phyloP scores from a whole-genome alignment of 371 early-diverging fungal genomes.

The Mortierella sp. region DNA sequence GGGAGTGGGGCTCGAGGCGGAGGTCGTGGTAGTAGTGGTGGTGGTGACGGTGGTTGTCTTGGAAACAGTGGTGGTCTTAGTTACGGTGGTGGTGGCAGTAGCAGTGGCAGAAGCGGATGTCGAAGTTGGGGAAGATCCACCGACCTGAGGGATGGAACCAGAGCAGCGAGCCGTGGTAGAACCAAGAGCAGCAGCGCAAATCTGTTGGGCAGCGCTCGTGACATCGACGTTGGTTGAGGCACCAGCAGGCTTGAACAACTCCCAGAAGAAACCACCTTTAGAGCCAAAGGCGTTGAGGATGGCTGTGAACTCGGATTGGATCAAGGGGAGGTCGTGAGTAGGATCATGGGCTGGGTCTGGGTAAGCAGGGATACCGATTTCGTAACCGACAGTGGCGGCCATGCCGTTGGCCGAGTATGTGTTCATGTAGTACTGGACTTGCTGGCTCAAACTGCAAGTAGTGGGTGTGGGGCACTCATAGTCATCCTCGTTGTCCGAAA shows the following conservation, averaged over 20 bases:
- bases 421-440: slow-evolving; percentile 56
- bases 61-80: slow-evolving; percentile 8
- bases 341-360: slow-evolving; percentile 49
- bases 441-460: slow-evolving; percentile 44
- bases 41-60: slow-evolving; percentile 16
- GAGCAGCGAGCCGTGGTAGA: slow-evolving; percentile 48
- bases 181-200: slow-evolving; percentile 55
- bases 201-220: slow-evolving; percentile 42
- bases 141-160: slow-evolving; percentile 45
- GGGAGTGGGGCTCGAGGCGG: background rate
- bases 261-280: slow-evolving; percentile 57
- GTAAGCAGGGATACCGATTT: slow-evolving; percentile 57
- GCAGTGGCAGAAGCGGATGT: slow-evolving; percentile 12
- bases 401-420: slow-evolving; percentile 45
- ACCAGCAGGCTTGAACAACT: slow-evolving; percentile 50
- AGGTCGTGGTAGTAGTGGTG: background rate
- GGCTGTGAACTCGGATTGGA: slow-evolving; percentile 35
- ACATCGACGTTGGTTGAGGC: slow-evolving; percentile 33
- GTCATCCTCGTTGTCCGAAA: slow-evolving; percentile 48
- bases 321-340: slow-evolving; percentile 47
- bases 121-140: slow-evolving; percentile 19
- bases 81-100: slow-evolving; percentile 8
- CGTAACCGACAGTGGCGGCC: slow-evolving; percentile 49
- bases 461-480: slow-evolving; percentile 45
- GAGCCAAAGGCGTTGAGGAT: slow-evolving; percentile 45